A percentile compares a stretch with the other conserved stretches of the same genome.
Conservation (phyloP, 2,329 filamentous ascomycete genomes). For the Ophiostoma novo-ulmi region DNA sequence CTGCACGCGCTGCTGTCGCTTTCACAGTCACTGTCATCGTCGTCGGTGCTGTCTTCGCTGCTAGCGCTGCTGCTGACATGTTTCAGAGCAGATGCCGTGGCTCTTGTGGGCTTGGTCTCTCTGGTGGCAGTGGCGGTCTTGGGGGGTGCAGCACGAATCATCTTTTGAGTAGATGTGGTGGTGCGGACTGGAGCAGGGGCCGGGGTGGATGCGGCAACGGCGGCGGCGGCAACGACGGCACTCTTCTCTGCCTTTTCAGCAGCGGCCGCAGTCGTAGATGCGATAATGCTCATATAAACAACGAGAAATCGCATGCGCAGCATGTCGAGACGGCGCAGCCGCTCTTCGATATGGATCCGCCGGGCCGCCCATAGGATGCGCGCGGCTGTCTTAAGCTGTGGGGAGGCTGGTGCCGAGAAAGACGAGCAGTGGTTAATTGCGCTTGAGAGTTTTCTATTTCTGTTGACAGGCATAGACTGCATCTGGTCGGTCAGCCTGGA, state of each 20-base stretch:
- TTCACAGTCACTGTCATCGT: slow-evolving; percentile 16
- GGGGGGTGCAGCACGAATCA: neutral
- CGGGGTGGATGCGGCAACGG: neutral
- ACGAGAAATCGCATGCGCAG: slow-evolving; percentile 61
- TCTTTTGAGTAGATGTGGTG: neutral
- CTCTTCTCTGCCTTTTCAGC: slow-evolving; percentile 36
- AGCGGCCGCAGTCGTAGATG: slow-evolving; percentile 35
- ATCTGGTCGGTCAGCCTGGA: neutral
- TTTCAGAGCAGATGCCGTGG: neutral
- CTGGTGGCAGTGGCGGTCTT: neutral
- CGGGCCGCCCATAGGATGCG: slow-evolving; percentile 56
- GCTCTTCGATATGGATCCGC: slow-evolving; percentile 51
- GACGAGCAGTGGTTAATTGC: neutral
- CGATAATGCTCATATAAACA: slow-evolving; percentile 58
- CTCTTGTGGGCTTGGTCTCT: neutral
- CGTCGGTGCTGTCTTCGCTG: slow-evolving; percentile 11
- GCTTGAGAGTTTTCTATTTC: neutral
- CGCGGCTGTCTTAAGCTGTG: slow-evolving; percentile 43
- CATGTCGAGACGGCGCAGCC: slow-evolving; percentile 54
- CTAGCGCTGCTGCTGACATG: slow-evolving; percentile 15
- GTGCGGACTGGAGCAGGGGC: neutral
- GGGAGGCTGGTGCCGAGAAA: neutral
- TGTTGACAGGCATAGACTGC: neutral
- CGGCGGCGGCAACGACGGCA: slow-evolving; percentile 11
- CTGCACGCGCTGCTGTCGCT: slow-evolving; percentile 19